A percentile compares a stretch with the other conserved stretches of the same genome.
These are phyloP conservation scores for Plasmopara viticola DNA, from an alignment of 352 stramenopile genomes.

Conservation along the genomic window DNA sequence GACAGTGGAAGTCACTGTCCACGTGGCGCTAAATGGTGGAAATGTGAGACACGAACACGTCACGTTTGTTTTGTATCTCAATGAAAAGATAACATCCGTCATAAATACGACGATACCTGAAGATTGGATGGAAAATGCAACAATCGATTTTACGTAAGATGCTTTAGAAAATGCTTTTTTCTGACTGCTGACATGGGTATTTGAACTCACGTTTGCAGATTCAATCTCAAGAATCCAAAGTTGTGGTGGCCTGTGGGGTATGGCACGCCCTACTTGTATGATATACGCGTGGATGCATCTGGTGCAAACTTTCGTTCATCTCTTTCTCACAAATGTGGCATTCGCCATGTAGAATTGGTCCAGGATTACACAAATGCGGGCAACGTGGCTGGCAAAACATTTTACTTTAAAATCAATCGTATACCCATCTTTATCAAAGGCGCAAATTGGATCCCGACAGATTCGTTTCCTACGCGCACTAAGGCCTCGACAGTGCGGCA, in stretches of 20 bases:
- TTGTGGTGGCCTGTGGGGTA: constrained; percentile 74
- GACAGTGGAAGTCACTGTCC: constrained; percentile 34
- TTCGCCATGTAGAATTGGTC: constrained; percentile 57
- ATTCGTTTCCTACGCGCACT: constrained; percentile 66
- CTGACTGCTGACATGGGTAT: constrained; percentile 6
- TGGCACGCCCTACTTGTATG: constrained; percentile 56
- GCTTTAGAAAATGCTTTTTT: not conserved
- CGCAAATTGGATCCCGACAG: constrained; percentile 72
- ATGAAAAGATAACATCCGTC: constrained; percentile 24
- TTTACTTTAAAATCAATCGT: constrained; percentile 70
- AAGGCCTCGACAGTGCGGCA: constrained; percentile 33
- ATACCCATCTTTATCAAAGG: constrained; percentile 68
- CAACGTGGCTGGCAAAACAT: constrained; percentile 43
- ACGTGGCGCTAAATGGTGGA: constrained; percentile 27
- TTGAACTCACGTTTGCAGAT: constrained; percentile 17
- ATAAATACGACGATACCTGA: constrained; percentile 14
- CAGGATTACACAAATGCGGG: constrained; percentile 45
- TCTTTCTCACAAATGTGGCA: constrained; percentile 41
- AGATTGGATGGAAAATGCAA: constrained; percentile 11
- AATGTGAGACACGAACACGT: constrained; percentile 26
- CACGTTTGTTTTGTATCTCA: constrained; percentile 43
- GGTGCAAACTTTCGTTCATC: constrained; percentile 22
- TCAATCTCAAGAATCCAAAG: constrained; percentile 35
- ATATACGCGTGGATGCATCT: constrained; percentile 36
- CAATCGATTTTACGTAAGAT: constrained; percentile 35